Conservation (phyloP, 768 basidiomycete genomes). For the Russula sp. region DNA sequence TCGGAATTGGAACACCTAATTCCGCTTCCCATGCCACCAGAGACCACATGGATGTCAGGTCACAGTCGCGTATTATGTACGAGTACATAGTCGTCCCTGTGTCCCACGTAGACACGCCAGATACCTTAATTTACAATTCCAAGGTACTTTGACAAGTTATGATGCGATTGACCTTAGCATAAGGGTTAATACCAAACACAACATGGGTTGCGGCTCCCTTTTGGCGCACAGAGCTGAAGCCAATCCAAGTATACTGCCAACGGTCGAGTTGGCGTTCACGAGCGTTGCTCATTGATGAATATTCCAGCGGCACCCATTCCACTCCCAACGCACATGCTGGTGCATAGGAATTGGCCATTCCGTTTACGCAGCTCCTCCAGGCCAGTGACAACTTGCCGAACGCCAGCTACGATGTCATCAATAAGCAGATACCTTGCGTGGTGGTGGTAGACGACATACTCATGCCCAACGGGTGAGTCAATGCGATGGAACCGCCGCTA, state of each 20-base stretch:
- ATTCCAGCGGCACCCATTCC: slow-evolving; percentile 88
- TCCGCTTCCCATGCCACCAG: neutral
- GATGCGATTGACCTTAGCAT: neutral
- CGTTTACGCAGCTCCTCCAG: slow-evolving; percentile 73
- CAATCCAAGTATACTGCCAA: no score
- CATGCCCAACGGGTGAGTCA: slow-evolving; percentile 81
- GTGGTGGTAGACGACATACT: slow-evolving; percentile 46
- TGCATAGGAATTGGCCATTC: slow-evolving; percentile 69
- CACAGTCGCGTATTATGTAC: neutral
- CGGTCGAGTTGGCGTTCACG: neutral
- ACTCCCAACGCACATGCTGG: slow-evolving; percentile 79
- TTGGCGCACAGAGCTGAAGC: neutral
- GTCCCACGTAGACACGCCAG: neutral
- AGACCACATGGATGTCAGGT: neutral
- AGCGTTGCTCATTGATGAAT: slow-evolving; percentile 61
- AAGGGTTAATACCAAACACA: neutral
- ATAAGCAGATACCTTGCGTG: slow-evolving; percentile 27
- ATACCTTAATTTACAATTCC: neutral
- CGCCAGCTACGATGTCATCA: slow-evolving; percentile 53
- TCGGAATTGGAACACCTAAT: neutral
- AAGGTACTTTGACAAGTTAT: neutral
- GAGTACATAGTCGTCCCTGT: no score
- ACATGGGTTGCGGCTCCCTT: neutral
- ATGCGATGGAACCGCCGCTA: slow-evolving; percentile 83
- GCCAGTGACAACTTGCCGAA: slow-evolving; percentile 86